These are phyloP conservation scores for Sordariomycetes sp. DNA, from an alignment of 2,329 filamentous ascomycete genomes.

Conservation along the genomic window DNA sequence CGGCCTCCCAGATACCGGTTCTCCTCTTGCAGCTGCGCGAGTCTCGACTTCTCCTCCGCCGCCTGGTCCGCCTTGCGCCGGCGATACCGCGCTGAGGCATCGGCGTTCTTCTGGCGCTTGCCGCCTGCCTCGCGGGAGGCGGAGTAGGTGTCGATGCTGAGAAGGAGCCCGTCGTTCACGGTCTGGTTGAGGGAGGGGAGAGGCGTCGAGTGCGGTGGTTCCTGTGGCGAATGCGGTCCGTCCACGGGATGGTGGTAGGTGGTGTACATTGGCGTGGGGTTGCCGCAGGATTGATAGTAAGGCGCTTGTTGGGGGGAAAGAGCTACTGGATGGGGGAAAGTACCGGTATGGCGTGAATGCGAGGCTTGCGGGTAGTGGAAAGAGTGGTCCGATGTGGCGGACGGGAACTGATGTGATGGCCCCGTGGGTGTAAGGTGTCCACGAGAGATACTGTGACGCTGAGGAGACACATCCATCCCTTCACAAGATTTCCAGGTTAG, in stretches of 20 bases:
- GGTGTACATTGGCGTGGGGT: neutral
- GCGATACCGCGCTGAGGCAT: conserved; percentile 72
- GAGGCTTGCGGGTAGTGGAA: neutral
- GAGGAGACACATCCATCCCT: neutral
- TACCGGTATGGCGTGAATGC: no score
- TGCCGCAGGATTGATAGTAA: neutral
- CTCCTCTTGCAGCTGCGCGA: conserved; percentile 53
- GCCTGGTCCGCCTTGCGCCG: conserved; percentile 68
- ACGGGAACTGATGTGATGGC: neutral
- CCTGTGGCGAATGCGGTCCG: neutral
- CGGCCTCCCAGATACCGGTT: conserved; percentile 21
- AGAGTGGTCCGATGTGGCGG: neutral
- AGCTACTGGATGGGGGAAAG: no score
- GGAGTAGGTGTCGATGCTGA: conserved; percentile 57
- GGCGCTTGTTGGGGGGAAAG: neutral
- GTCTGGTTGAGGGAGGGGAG: neutral
- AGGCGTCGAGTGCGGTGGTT: neutral
- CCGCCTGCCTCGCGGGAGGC: conserved; percentile 74
- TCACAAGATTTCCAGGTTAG: neutral
- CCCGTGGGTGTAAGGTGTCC: neutral
- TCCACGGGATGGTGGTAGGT: neutral
- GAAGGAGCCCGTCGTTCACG: neutral
- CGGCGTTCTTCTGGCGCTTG: conserved; percentile 73
- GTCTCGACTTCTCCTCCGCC: conserved; percentile 45
- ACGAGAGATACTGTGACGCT: neutral